Percentiles rank a stretch among this genome's conserved stretches.
phyloP scores from a whole-genome alignment of 345 rosid species.

The Aquilaria yunnanensis region DNA sequence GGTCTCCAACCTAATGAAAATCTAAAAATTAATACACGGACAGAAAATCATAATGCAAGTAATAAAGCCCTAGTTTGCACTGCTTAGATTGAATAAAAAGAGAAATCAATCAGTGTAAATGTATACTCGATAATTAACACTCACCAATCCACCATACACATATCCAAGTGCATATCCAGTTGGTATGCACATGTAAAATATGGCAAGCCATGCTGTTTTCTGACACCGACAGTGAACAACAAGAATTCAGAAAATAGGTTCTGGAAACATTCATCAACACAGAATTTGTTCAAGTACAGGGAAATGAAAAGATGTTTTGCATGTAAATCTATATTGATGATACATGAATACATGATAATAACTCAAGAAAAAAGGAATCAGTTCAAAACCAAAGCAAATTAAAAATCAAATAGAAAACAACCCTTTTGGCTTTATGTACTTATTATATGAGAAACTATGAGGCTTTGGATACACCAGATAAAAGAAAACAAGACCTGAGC shows the following conservation, averaged over 20 bases:
- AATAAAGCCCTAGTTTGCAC: background rate
- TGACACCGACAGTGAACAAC: slow-evolving; percentile 25
- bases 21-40: background rate
- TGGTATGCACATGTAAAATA: slow-evolving; percentile 97
- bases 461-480: background rate
- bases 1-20: slow-evolving; percentile 51
- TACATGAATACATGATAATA: no score
- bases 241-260: background rate
- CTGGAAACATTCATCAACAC: background rate
- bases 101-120: background rate
- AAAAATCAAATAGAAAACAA: background rate
- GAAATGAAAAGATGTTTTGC: no score
- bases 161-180: slow-evolving; percentile 89
- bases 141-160: slow-evolving; percentile 85
- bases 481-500: slow-evolving; percentile 42
- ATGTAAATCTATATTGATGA: no score
- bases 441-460: no score
- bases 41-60: background rate
- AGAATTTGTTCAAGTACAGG: background rate
- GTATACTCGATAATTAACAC: slow-evolving; percentile 14
- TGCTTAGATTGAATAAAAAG: background rate
- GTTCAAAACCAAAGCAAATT: no score
- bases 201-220: slow-evolving; percentile 88
- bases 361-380: no score
- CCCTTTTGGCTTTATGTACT: background rate